Evolutionary conservation across 148 eudicot species (phyloP), one percentile per base, ranked within the genome.

Genomic region (Gaultheria prostrata): DNA sequence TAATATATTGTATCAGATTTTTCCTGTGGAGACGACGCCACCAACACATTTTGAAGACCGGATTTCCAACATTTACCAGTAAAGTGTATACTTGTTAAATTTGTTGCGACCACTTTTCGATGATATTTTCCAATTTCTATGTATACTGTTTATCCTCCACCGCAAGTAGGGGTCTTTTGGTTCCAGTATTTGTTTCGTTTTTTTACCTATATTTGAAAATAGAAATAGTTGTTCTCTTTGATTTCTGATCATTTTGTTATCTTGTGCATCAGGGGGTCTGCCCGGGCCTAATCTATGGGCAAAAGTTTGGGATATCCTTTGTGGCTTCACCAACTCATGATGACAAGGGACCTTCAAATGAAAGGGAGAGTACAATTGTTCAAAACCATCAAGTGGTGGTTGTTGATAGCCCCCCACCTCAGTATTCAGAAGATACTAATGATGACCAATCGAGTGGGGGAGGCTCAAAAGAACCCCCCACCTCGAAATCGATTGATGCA

Each of bases 241-340:
- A 13, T 67, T 30, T 30, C 76, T 84, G 43, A 70, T 21, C 81
- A 69, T 49, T 10, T 49, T 24, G 46, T 24, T 67, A 35, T 59
- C 43, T 63, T 88, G 78, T 54, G 30, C 15, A 63, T 24, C 69
- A 63, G 98, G 98, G 98, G 33, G 77, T 90, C 85, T 94, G 98
- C 83, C 98, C 91, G 3, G 98, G 98, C 69, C 91, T 94, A 82
- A 87, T 89, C 35, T 93, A 96, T 88, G 98, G 82, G 49, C 95
- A 96, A 82, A 92, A 93, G 87, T 92, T 87, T 75, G 98, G 95
- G 28, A 87, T 96, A 85, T 87, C 93, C 30, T 94, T 86, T 53
- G 74, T 83, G 73, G 83, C 92, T 72, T 85, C 93, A 69, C 43
- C 84, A 79, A 78, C 81, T 86, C 84, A 30, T 39, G 85, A 89